Percentiles rank a stretch among this genome's conserved stretches.
Evolutionary conservation across 2,329 filamentous ascomycete species (phyloP).

Genomic region (Hypoxylon sp.): DNA sequence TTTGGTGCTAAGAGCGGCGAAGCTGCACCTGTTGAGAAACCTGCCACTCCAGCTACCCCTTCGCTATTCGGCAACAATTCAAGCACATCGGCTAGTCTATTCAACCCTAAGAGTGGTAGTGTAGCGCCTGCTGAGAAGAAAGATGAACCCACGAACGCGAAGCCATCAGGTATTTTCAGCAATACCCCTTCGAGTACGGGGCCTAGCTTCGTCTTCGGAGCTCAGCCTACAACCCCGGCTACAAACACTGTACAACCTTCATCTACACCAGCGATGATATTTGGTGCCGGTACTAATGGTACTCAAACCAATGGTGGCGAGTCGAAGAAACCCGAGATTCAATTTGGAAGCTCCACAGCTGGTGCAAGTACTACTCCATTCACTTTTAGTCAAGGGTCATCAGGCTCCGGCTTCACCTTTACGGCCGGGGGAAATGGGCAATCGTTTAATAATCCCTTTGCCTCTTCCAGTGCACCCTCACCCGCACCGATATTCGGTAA

Average conservation of each 20-base stretch:
- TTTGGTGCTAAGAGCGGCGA: conserved; percentile 31
- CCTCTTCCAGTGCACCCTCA: conserved; percentile 35
- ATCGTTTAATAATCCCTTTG: conserved; percentile 54
- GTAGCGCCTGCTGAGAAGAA: conserved; percentile 38
- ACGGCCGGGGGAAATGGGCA: conserved; percentile 51
- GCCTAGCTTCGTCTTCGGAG: conserved; percentile 45
- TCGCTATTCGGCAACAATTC: conserved; percentile 44
- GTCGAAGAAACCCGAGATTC: conserved; percentile 40
- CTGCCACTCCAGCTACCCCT: conserved; percentile 18
- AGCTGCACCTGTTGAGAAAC: conserved; percentile 35
- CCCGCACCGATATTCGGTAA: conserved; percentile 45
- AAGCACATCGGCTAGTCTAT: conserved; percentile 17
- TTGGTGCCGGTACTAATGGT: conserved; percentile 35
- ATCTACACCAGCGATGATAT: conserved; percentile 37
- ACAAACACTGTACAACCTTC: conserved; percentile 24
- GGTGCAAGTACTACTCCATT: conserved; percentile 39
- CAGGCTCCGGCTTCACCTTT: conserved; percentile 55
- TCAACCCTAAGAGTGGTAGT: conserved; percentile 18
- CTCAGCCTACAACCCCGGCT: conserved; percentile 24
- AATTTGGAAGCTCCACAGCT: conserved; percentile 49
- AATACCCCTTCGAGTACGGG: conserved; percentile 22
- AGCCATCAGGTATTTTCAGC: conserved; percentile 39
- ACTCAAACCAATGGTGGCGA: conserved; percentile 33
- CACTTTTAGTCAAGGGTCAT: conserved; percentile 46
- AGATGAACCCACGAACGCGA: conserved; percentile 36